Evolutionary conservation across 2,329 filamentous ascomycete genomes (phyloP), one percentile per base, ranked within the genome.

Genomic region (Paracorniculantispora psalliotae): DNA sequence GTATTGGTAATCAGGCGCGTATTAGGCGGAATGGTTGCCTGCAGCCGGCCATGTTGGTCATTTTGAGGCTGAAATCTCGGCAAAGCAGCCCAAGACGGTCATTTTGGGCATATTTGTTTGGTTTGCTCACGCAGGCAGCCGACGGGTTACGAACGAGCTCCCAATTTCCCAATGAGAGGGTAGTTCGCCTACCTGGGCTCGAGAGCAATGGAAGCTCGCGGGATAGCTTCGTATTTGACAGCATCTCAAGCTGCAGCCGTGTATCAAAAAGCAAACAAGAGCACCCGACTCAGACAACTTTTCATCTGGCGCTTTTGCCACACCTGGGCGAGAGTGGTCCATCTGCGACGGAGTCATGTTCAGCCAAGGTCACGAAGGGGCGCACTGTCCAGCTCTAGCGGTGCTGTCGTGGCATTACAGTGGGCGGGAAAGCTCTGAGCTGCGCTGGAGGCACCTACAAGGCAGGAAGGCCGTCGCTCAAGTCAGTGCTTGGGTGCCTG

Each of bases 11-110:
- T 46, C 52, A 21, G 52, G 41, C 52, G 30, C 17, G 15, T 39
- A 26, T 55, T 12, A 55, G 52, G 52, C 41, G n/a, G 25, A 5
- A 55, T 35, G 28, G 39, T 41, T 55, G 52, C 41, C 51, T 33
- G 19, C 19, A 23, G 26, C 21, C 19, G 5, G 50, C 19, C 35
- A 17, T 17, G 12, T 30, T 4, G 52, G 41, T 55, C 39, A 41
- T 28, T 35, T 28, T 1, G 28, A 46, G 2, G 28, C 52, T 25
- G 1, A 25, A n/a, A 2, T 33, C 25, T 46, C 19, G 9, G 41
- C 13, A 19, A 46, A 35, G 41, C 41, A 25, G 13, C 52, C 52
- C 39, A 46, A 46, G 4, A 6, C 7, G 13, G 43, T 21, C 35
- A 8, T 23, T 13, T 35, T 46, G 21, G 52, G 52, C 28, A 46